A percentile compares a stretch with the other conserved stretches of the same genome.
Conservation (phyloP, 108 stramenopile species). For the Nitzschia sp. region DNA sequence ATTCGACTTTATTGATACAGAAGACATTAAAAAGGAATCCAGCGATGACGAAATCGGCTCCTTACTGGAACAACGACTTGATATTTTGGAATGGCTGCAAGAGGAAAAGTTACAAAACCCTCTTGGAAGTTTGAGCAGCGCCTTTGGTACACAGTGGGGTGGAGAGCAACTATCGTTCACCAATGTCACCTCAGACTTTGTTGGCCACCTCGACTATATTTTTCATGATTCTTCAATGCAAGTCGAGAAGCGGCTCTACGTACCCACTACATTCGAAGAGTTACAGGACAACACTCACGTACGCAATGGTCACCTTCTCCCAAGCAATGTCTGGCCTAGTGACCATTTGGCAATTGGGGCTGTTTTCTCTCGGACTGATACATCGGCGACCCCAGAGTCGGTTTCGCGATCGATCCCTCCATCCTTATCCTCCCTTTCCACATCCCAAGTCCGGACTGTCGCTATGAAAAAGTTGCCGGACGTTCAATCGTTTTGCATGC, state of each 20-base stretch:
- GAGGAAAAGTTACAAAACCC: constrained; percentile 57
- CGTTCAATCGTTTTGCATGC: neutral
- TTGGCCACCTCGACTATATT: constrained; percentile 80
- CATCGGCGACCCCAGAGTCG: neutral
- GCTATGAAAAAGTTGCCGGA: neutral
- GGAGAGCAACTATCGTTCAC: constrained; percentile 67
- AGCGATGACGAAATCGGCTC: neutral
- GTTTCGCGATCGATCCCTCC: neutral
- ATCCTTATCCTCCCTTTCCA: neutral
- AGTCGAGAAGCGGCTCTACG: constrained; percentile 42
- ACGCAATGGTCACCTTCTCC: constrained; percentile 71
- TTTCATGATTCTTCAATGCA: constrained; percentile 52
- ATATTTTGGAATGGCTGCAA: constrained; percentile 78
- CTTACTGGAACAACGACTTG: constrained; percentile 16
- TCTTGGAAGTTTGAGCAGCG: constrained; percentile 54
- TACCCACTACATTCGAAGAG: constrained; percentile 63
- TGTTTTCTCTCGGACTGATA: constrained; percentile 31
- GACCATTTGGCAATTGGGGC: constrained; percentile 87
- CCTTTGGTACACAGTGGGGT: constrained; percentile 42
- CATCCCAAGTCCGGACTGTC: too few relatives aligned
- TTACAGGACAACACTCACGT: constrained; percentile 43
- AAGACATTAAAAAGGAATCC: constrained; percentile 37
- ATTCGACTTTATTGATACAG: constrained; percentile 67
- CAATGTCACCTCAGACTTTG: constrained; percentile 83
- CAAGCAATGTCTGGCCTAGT: constrained; percentile 79